Percentiles rank a stretch among this genome's conserved stretches.
Conservation (phyloP, 306 rosid genomes). For the Dalbergia cultrata region DNA sequence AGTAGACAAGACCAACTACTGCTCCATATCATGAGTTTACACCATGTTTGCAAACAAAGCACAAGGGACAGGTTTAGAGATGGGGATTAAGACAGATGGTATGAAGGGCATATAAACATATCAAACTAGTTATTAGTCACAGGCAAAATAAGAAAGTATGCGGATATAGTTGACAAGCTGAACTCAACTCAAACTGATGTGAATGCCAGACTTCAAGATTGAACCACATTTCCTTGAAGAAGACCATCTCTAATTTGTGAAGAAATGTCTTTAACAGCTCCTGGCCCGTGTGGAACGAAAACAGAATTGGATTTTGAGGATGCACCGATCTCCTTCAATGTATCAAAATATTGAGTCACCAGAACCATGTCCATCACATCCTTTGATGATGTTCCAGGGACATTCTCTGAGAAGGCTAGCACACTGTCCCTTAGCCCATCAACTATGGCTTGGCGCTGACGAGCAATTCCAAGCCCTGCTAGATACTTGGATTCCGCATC, state of each 20-base stretch:
- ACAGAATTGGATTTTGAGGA: constrained; percentile 84
- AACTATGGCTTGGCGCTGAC: constrained; percentile 94
- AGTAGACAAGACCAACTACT: not conserved
- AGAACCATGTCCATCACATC: constrained; percentile 99
- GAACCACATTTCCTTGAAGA: constrained; percentile 64
- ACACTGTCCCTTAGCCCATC: constrained; percentile 96
- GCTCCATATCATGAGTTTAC: not conserved
- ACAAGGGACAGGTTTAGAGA: not conserved
- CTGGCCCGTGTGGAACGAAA: constrained; percentile 97
- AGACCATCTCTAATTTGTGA: constrained; percentile 88
- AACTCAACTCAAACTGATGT: not conserved
- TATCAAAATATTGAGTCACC: constrained; percentile 94
- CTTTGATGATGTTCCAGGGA: constrained; percentile 88
- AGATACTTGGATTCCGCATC: constrained; percentile 94
- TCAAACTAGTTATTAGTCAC: not conserved
- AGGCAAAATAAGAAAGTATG: not conserved
- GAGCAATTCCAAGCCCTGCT: constrained; percentile 87
- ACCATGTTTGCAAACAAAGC: not conserved
- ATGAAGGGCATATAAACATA: constrained; percentile 17
- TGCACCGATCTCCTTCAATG: constrained; percentile 97
- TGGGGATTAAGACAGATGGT: not conserved
- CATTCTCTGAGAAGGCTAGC: constrained; percentile 82
- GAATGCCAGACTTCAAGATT: constrained; percentile 21
- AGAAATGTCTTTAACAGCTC: constrained; percentile 83
- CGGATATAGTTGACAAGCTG: not conserved